Evolutionary conservation across 176 grass and related monocot genomes (phyloP).

Genomic region (Aegilops tauschii): DNA sequence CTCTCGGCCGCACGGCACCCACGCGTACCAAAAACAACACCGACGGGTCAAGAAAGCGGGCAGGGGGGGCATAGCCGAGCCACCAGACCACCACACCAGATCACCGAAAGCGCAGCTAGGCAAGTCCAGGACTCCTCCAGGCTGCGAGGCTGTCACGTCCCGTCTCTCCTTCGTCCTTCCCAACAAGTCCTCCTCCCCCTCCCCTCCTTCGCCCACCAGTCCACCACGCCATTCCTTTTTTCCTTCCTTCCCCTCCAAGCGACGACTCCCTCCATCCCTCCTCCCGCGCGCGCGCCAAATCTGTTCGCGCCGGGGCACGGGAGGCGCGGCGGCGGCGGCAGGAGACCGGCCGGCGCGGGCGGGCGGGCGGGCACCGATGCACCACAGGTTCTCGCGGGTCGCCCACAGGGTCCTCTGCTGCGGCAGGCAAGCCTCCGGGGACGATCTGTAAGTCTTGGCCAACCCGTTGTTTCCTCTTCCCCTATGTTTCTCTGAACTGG

Average conservation of each 20-base stretch:
- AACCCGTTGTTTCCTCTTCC: no score
- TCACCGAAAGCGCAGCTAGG: not conserved
- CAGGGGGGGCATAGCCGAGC: not conserved
- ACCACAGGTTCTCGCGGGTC: slow-evolving; percentile 46
- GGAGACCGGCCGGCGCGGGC: not conserved
- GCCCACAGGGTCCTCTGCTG: slow-evolving; percentile 63
- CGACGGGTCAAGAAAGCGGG: not conserved
- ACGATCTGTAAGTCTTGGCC: slow-evolving; percentile 40
- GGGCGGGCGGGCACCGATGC: slow-evolving; percentile 29
- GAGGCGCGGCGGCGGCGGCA: no score
- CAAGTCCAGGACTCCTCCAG: not conserved
- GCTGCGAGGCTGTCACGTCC: slow-evolving; percentile 17
- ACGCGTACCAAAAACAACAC: not conserved
- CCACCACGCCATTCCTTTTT: not conserved
- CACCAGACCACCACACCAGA: not conserved
- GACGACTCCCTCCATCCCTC: not conserved
- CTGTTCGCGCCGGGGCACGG: no score
- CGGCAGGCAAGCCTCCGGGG: slow-evolving; percentile 25
- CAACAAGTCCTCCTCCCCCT: not conserved
- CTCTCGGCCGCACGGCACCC: not conserved
- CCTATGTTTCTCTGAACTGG: no score
- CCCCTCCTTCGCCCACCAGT: not conserved
- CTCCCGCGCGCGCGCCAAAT: not conserved
- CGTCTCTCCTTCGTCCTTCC: no score
- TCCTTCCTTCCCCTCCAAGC: not conserved